phyloP scores from a whole-genome alignment of 1,284 basidiomycete species.

The Exobasidium cylindrosporum region DNA sequence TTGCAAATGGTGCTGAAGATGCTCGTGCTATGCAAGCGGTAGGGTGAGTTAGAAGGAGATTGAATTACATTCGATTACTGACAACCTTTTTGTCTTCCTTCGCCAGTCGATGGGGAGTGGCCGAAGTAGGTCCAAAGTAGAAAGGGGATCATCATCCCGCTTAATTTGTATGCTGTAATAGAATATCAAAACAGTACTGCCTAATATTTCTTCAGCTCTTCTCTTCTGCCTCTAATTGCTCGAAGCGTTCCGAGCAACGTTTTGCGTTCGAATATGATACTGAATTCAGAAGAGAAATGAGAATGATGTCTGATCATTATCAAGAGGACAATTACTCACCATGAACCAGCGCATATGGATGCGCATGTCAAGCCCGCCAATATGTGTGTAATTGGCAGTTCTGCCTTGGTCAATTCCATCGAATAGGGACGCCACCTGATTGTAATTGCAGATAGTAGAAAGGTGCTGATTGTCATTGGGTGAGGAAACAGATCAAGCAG shows the following conservation, averaged over 20 bases:
- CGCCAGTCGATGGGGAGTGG: conserved; percentile 18
- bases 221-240: not conserved
- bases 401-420: not conserved
- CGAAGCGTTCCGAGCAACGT: not conserved
- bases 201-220: not conserved
- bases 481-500: conserved; percentile 28
- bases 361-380: not conserved
- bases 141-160: too few relatives aligned
- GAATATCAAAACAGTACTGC: not conserved
- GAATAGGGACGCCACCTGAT: not conserved
- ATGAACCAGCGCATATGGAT: not conserved
- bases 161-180: not conserved
- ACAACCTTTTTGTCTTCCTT: not conserved
- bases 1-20: conserved; percentile 66
- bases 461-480: conserved; percentile 38
- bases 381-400: not conserved
- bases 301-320: conserved; percentile 12
- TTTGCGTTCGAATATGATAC: not conserved
- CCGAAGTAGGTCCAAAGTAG: conserved; percentile 12
- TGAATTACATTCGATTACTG: not conserved
- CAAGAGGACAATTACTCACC: not conserved
- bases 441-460: not conserved
- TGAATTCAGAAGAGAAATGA: not conserved
- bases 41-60: not conserved
- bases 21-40: conserved; percentile 18